Evolutionary conservation across 1,139 yeast species (phyloP).

Genomic region (Geotrichum candidum): DNA sequence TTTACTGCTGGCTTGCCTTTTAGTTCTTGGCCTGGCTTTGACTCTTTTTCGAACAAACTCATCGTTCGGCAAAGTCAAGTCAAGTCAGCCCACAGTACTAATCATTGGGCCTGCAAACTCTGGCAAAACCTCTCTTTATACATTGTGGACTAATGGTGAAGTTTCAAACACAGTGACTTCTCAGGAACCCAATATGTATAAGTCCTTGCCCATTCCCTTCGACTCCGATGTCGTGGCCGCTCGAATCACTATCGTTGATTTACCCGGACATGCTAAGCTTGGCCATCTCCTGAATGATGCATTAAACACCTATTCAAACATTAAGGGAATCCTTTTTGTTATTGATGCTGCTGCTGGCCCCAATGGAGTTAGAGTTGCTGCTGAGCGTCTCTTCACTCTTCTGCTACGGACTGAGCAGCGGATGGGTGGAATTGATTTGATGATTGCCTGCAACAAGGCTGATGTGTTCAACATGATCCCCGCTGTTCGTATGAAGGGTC

Average conservation of each 20-base stretch:
- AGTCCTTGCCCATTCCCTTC: conserved; percentile 37
- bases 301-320: conserved; percentile 26
- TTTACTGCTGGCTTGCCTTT: conserved; percentile 3
- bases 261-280: conserved; percentile 81
- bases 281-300: conserved; percentile 17
- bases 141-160: conserved; percentile 27
- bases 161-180: conserved; percentile 42
- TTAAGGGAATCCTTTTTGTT: conserved; percentile 62
- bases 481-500: conserved; percentile 48
- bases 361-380: conserved; percentile 30
- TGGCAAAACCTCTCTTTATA: conserved; percentile 72
- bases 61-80: conserved; percentile 10
- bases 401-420: conserved; percentile 32
- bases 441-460: conserved; percentile 74
- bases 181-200: conserved; percentile 40
- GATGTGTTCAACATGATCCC: conserved; percentile 83
- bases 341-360: conserved; percentile 41
- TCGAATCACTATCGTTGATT: conserved; percentile 53
- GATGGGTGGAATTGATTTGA: conserved; percentile 54
- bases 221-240: conserved; percentile 25
- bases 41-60: conserved; percentile 9
- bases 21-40: conserved; percentile 6
- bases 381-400: conserved; percentile 30
- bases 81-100: conserved; percentile 50
- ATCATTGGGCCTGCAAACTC: conserved; percentile 65